Base-by-base conservation (phyloP, 78 protist species). In the Corallochytrium limacisporum region DNA sequence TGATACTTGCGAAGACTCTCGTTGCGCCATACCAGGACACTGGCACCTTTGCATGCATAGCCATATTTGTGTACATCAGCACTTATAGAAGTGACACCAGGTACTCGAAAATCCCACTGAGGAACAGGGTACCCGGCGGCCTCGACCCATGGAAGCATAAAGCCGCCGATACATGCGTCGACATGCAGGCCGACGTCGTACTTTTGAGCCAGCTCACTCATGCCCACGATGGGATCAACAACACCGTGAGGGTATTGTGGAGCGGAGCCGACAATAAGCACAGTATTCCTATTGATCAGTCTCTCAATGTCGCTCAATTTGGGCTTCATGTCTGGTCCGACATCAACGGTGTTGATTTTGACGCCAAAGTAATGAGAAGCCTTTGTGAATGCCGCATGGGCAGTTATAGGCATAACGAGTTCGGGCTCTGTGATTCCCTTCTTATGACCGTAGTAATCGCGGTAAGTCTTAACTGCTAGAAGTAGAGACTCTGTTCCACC, bases 31-130 rank as follows among this genome's bases (percentile, higher is more conserved):
- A 84, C 12, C 37, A 79, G 9, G 28, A 69, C 69, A 1, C 63
- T 43, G 39, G 55, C 24, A 15, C 75, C 77, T 37, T 77, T 78
- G 22, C 65, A 72, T 2, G 82, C 63, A 28, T 20, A 81, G 33
- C 89, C 89, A 13, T 62, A 62, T 50, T 78, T 84, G 75, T 84
- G 89, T 9, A 56, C 29, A 40, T 79, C 89, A 22, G 61, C 46
- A 3, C 79, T 63, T 9, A 77, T 77, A 44, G 71, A 56, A 13
- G 82, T 77, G 47, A 77, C 82, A 24, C 70, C 82, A 4, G 67
- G 63, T 1, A 69, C 39, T 20, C 62, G 22, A 35, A 69, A 77
- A 26, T 69, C 74, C 12, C 20, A 57, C 20, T 3, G 35, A 18
- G 51, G 61, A 13, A 67, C n/a, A 22, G 22, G 22, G 42, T 48